These are phyloP conservation scores for Populus euphratica DNA, from an alignment of 345 rosid genomes.

Conservation along the genomic window DNA sequence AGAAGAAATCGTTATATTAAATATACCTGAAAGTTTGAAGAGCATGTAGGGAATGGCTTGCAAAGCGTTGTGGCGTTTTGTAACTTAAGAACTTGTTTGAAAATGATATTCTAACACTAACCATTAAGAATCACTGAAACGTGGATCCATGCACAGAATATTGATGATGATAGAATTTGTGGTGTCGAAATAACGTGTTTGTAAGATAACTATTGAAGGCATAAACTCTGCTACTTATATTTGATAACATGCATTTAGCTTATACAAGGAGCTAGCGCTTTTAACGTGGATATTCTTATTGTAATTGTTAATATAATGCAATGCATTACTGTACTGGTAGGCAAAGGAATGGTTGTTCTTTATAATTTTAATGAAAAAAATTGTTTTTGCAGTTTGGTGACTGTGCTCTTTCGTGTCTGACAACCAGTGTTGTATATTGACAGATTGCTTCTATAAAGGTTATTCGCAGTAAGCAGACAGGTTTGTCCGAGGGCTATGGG, in stretches of 20 bases:
- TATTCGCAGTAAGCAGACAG: constrained; percentile 88
- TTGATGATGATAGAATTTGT: background rate
- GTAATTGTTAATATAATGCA: too few relatives aligned
- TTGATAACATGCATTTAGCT: too few relatives aligned
- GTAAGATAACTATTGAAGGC: background rate
- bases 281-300: too few relatives aligned
- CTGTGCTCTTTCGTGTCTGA: background rate
- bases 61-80: background rate
- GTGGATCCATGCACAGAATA: background rate
- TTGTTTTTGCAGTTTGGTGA: background rate
- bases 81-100: background rate
- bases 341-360: background rate
- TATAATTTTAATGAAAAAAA: background rate
- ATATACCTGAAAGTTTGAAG: background rate
- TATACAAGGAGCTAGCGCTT: too few relatives aligned
- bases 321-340: background rate
- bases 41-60: background rate
- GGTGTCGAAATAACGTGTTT: background rate
- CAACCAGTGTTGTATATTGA: background rate
- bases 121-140: background rate
- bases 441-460: constrained; percentile 86
- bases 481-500: constrained; percentile 88
- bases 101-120: background rate
- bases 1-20: background rate
- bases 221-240: too few relatives aligned